Percentiles rank a stretch among this genome's conserved stretches.
These are phyloP conservation scores for Hypoxylon cercidicola DNA, from an alignment of 495 filamentous ascomycete species.

Conservation along the genomic window DNA sequence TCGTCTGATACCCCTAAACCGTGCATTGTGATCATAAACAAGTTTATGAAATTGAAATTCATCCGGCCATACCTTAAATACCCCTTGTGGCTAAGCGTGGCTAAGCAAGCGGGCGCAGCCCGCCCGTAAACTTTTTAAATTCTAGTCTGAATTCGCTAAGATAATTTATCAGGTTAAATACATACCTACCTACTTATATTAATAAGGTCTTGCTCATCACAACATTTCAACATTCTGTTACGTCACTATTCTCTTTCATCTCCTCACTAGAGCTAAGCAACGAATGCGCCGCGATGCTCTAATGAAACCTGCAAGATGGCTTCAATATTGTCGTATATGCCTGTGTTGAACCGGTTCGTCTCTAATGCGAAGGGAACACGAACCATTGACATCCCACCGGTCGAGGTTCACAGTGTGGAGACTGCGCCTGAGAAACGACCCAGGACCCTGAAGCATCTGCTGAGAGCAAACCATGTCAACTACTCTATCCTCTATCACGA, in stretches of 20 bases:
- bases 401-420: slow-evolving; percentile 81
- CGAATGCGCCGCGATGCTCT: slow-evolving; percentile 10
- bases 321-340: slow-evolving; percentile 60
- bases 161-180: no score
- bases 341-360: slow-evolving; percentile 58
- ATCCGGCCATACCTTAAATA: no score
- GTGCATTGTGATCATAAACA: no score
- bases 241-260: slow-evolving; percentile 25
- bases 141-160: no score
- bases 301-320: slow-evolving; percentile 46
- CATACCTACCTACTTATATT: slow-evolving; percentile 17
- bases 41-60: no score
- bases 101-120: no score
- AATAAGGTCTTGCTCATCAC: slow-evolving; percentile 9
- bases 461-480: slow-evolving; percentile 92
- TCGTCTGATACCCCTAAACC: no score
- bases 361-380: slow-evolving; percentile 34
- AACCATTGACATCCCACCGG: slow-evolving; percentile 72
- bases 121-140: no score
- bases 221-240: slow-evolving; percentile 8
- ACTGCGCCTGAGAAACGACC: slow-evolving; percentile 78
- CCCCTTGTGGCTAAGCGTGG: no score
- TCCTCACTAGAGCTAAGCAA: slow-evolving; percentile 7
- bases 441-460: slow-evolving; percentile 85
- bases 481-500: slow-evolving; percentile 83